A percentile compares a stretch with the other conserved stretches of the same genome.
Evolutionary conservation across 768 basidiomycete genomes (phyloP).

Genomic region (Gyrodon lividus): DNA sequence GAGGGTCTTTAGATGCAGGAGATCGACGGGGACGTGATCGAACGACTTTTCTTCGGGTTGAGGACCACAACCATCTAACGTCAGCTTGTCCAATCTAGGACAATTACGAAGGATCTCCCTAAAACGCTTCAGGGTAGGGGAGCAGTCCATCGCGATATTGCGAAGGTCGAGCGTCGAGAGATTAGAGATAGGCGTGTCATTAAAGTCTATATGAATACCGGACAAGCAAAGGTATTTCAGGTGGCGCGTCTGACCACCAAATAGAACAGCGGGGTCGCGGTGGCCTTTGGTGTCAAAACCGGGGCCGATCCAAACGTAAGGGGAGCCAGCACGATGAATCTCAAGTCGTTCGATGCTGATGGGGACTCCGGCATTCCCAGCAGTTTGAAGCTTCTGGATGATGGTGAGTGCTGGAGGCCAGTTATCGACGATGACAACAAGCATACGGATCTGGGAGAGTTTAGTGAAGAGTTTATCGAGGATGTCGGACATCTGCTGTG

Average conservation of each 20-base stretch:
- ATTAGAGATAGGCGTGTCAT: constrained; percentile 43
- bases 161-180: constrained; percentile 68
- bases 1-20: constrained; percentile 51
- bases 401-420: constrained; percentile 54
- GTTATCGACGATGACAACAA: constrained; percentile 55
- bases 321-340: constrained; percentile 55
- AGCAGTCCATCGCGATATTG: constrained; percentile 51
- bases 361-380: constrained; percentile 33
- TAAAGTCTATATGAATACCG: constrained; percentile 64
- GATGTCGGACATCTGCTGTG: constrained; percentile 44
- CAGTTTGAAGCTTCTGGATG: constrained; percentile 46
- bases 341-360: constrained; percentile 61
- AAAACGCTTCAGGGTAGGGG: constrained; percentile 51
- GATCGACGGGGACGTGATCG: constrained; percentile 40
- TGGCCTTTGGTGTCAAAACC: constrained; percentile 38
- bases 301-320: constrained; percentile 45
- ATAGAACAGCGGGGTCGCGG: constrained; percentile 44
- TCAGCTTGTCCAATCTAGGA: constrained; percentile 52
- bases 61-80: constrained; percentile 65
- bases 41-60: constrained; percentile 27
- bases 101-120: constrained; percentile 49
- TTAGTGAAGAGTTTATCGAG: constrained; percentile 51
- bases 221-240: constrained; percentile 54
- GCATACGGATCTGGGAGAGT: constrained; percentile 55
- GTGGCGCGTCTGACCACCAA: constrained; percentile 43